Evolutionary conservation across 306 rosid species (phyloP), one percentile per base, ranked within the genome.

Genomic region (Fagus sylvatica): DNA sequence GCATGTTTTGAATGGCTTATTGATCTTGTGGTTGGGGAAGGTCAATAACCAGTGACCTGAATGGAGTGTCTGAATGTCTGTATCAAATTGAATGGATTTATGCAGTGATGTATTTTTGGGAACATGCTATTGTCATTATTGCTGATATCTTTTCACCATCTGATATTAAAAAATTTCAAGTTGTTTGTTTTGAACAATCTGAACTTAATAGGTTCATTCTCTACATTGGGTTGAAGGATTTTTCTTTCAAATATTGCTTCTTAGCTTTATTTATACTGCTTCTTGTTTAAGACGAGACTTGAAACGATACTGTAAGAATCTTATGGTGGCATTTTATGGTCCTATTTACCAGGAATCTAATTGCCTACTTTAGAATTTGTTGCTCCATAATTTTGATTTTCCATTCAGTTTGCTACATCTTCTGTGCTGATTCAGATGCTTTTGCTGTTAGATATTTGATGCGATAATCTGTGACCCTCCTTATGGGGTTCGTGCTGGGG

Each of bases 381-480:
- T 0, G 49, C 46, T 36, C 71, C 15, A 37, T 17, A 19, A 13
- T 39, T 65, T 36, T 39, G 11, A 37, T 36, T 65, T 16, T 39
- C 30, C 49, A 37, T 37, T 37, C 4, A 7, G 30, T 36, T 65
- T 36, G 41, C 65, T n/a, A 43, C 28, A 13, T 65, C 74, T 41
- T 42, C 33, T 65, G 13, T 65, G 49, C 71, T 65, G 71, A 22
- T 61, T 74, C 56, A 51, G 22, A 48, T 62, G 54, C 54, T 55
- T 71, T 79, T 74, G 22, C 69, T 74, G 33, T 78, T 79, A 95
- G 97, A 40, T 92, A 53, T 92, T 92, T 82, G 93, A 95, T 83
- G 98, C 98, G 57, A 91, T 95, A 78, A 89, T 92, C 72, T 95
- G 98, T n/a, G 98, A 95, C 87, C 98, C 98, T 74, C 98, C 98